Conservation (phyloP, 2,329 filamentous ascomycete genomes). For the Alternaria tenuissima region DNA sequence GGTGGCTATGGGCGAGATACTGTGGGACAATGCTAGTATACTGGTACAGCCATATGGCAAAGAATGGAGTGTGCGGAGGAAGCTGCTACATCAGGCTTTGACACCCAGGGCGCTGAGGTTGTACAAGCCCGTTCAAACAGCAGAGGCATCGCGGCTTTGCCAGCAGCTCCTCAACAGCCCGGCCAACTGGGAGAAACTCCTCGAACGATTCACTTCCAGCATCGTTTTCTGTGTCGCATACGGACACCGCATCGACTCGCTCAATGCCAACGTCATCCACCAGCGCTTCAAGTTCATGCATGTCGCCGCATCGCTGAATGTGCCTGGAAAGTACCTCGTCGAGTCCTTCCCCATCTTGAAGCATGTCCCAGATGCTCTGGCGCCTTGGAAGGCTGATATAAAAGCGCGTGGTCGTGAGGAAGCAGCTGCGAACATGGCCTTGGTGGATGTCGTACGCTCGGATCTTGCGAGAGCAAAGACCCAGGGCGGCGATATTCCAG, state of each 20-base stretch:
- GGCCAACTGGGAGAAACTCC: slow-evolving; percentile 55
- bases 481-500: slow-evolving; percentile 46
- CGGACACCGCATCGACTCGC: slow-evolving; percentile 60
- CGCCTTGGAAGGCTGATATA: slow-evolving; percentile 59
- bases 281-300: slow-evolving; percentile 60
- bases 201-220: slow-evolving; percentile 60
- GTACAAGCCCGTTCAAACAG: slow-evolving; percentile 60
- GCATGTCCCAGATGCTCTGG: slow-evolving; percentile 55
- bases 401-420: slow-evolving; percentile 50
- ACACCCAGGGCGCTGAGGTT: slow-evolving; percentile 54
- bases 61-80: slow-evolving; percentile 55
- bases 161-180: slow-evolving; percentile 53
- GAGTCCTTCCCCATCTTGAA: slow-evolving; percentile 58
- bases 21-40: slow-evolving; percentile 56
- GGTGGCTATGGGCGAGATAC: slow-evolving; percentile 57
- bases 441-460: slow-evolving; percentile 53
- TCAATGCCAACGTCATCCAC: slow-evolving; percentile 58
- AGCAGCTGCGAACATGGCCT: slow-evolving; percentile 53
- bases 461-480: slow-evolving; percentile 51
- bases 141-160: slow-evolving; percentile 58
- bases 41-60: slow-evolving; percentile 60
- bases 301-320: slow-evolving; percentile 58
- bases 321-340: slow-evolving; percentile 56
- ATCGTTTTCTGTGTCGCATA: slow-evolving; percentile 62
- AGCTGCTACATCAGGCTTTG: slow-evolving; percentile 52